Base-by-base conservation (phyloP, 1,139 yeast genomes). In the Suhomyces anneliseae region DNA sequence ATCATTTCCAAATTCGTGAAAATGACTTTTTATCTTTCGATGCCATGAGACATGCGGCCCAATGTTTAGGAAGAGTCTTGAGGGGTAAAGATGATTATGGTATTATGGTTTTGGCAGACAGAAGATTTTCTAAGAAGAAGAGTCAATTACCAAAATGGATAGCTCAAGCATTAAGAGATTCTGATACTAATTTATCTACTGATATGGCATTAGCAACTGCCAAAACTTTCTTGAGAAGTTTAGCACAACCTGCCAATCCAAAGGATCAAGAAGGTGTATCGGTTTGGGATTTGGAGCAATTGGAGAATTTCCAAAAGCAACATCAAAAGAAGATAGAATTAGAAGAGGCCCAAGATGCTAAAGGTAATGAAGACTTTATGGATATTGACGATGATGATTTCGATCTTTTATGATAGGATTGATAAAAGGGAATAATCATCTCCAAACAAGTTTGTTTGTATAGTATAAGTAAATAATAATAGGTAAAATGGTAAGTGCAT, bases 41-140 rank as follows among this genome's bases (percentile, higher is more conserved):
- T 69, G 99, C 99, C 32, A 95, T 93, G 99, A 82, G 99, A 62
- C 99, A 93, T 72, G 99, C 99, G 3, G 99, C 99, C 0, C 99
- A 93, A 68, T 93, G 99, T 69, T 70, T 93, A 59, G 99, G 99
- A 11, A 82, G 99, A 62, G 99, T 93, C 45, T 72, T 93, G 55
- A 82, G 99, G 71, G 99, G 99, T 54, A 93, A 93, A 63, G 97
- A 93, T 63, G 99, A 93, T 69, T 93, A 95, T 65, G 99, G 99
- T 51, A 88, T 95, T 59, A 93, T 93, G 99, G 97, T 93, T 43
- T 70, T 93, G 52, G 99, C 99, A 0, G 99, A 93, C 66, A 76
- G 97, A 57, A 77, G 99, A 62, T 93, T 93, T 64, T 80, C 93
- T 1, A 80, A 90, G 55, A 95, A 92, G 68, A 84, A 89, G 56